Evolutionary conservation across 495 filamentous ascomycete genomes (phyloP), one percentile per base, ranked within the genome.

Genomic region (Aspergillus panamensis): DNA sequence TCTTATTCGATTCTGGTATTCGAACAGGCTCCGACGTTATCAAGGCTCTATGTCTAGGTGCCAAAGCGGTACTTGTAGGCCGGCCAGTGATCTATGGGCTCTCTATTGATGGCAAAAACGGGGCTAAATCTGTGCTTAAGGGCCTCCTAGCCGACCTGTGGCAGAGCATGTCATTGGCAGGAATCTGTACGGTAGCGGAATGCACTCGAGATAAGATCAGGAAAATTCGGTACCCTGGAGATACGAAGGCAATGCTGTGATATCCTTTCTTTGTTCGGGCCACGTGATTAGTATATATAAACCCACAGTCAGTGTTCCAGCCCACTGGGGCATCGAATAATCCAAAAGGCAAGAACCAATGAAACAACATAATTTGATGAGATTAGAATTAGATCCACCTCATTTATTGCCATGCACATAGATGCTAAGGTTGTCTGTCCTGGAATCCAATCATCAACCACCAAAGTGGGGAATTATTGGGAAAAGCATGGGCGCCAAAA

Each of bases 71-170:
- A 0, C 85, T 93, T 16, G 90, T 96, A 57, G 91, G 90, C 12
- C 75, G 92, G 25, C 92, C 92, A 16, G 91, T 92, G 70, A 77
- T 96, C 62, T 96, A 91, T 67, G 92, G 92, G 48, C 90, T 96
- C 16, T 77, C 74, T 1, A 76, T 83, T 33, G 76, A 74, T 31
- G 85, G 85, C 8, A 75, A 81, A 55, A 68, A 77, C 40, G 84
- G 85, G 6, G 85, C 81, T 3, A 79, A 78, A 56, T 74, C 83
- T 52, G 82, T 87, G 3, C 57, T 87, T 30, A 75, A 77, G 45
- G 77, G 80, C 5, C 63, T 86, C 14, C 66, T 85, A 42, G 83
- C 84, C 12, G 84, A 87, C 64, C 64, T 86, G 10, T 84, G 84
- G 70, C 79, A 83, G 63, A 81, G 73, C 14, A 83, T 86, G 83